phyloP scores from a whole-genome alignment of 768 basidiomycete species.

The Leccinum truebloodii region DNA sequence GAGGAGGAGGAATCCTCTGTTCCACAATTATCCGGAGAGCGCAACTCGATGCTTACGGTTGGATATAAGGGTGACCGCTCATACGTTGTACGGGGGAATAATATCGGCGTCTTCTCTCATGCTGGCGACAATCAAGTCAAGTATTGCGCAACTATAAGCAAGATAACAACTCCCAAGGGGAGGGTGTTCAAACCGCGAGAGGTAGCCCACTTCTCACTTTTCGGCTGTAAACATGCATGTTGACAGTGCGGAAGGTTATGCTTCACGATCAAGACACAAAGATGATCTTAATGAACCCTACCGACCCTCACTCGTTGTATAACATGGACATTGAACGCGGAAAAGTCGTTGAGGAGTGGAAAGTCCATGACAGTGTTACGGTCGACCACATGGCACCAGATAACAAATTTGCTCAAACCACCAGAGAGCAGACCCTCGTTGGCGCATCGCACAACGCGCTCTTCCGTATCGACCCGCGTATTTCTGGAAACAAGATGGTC shows the following conservation, averaged over 20 bases:
- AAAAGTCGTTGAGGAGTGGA: constrained; percentile 98
- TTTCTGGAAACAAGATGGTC: constrained; percentile 90
- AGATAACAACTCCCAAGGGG: constrained; percentile 76
- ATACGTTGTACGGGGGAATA: constrained; percentile 89
- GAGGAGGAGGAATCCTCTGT: constrained; percentile 39
- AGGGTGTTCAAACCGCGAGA: constrained; percentile 84
- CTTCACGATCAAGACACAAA: constrained; percentile 94
- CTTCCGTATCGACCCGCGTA: constrained; percentile 96
- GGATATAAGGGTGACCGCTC: constrained; percentile 96
- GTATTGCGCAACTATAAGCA: constrained; percentile 85
- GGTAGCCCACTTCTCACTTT: constrained; percentile 43
- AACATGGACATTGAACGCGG: constrained; percentile 92
- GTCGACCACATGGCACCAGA: constrained; percentile 92
- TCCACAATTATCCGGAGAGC: constrained; percentile 52
- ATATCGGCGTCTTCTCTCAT: constrained; percentile 88
- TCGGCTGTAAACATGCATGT: background rate
- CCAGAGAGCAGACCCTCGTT: constrained; percentile 88
- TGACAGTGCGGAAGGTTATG: constrained; percentile 68
- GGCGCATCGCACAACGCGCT: constrained; percentile 93
- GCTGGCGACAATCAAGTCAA: constrained; percentile 69
- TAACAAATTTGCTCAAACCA: constrained; percentile 93
- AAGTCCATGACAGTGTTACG: constrained; percentile 85
- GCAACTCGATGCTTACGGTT: constrained; percentile 87
- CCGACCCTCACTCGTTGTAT: constrained; percentile 79
- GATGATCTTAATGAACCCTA: constrained; percentile 90